Base-by-base conservation (phyloP, 805 yeast genomes). In the Starmerella asiatica region DNA sequence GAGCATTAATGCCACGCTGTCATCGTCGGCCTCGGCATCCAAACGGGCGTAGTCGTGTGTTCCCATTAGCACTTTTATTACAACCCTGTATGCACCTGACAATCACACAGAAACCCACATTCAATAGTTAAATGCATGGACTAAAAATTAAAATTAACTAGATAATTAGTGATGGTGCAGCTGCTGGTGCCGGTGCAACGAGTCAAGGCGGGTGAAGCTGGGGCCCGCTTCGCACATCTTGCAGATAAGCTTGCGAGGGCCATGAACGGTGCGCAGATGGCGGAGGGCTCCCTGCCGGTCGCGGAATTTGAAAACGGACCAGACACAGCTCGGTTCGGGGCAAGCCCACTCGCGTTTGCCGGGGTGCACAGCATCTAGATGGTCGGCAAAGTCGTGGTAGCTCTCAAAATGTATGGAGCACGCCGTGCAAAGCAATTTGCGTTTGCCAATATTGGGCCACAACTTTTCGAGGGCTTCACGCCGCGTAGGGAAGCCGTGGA, bases 1-100 rank as follows among this genome's bases (percentile, higher is more conserved):
- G 34, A 39, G 35, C 29, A 49, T 45, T 32, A 49, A 37, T 16
- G 49, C 49, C 7, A 49, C 48, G 17, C 43, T 32, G 29, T 49
- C 53, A n/a, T 46, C 53, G 14, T 31, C 43, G 32, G 23, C 46
- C 23, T 23, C 41, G 30, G 38, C 40, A n/a, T 36, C 34, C 17
- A 45, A 18, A 12, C 38, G 24, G 7, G 39, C 20, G 33, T 44
- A 44, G n/a, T n/a, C n/a, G n/a, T n/a, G n/a, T n/a, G n/a, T n/a
- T n/a, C n/a, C n/a, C n/a, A n/a, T n/a, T n/a, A n/a, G n/a, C n/a
- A n/a, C n/a, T n/a, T n/a, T n/a, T n/a, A n/a, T n/a, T n/a, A n/a
- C n/a, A n/a, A n/a, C n/a, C n/a, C n/a, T n/a, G n/a, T n/a, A n/a
- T n/a, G n/a, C n/a, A n/a, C n/a, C n/a, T n/a, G n/a, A n/a, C n/a